Percentiles rank a stretch among this genome's conserved stretches.
Evolutionary conservation across 176 grass and related monocot genomes (phyloP).

Genomic region (Zizania latifolia): DNA sequence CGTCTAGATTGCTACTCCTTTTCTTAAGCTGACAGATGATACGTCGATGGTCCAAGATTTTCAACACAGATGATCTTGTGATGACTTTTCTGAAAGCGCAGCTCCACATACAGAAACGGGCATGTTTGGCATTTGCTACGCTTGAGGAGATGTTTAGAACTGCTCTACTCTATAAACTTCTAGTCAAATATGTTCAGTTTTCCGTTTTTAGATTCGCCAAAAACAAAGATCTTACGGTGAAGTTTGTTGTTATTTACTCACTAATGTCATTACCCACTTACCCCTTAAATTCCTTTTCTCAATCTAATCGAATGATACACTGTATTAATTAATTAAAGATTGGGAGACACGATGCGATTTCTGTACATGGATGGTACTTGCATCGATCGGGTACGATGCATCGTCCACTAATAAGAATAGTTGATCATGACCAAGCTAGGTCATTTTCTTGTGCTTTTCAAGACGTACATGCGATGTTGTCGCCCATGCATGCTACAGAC

Average conservation of each 20-base stretch:
- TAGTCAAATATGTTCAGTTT: too few species aligned
- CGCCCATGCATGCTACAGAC: neutral
- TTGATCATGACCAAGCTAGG: neutral
- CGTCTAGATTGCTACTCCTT: neutral
- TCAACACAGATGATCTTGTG: neutral
- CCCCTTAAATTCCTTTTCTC: too few species aligned
- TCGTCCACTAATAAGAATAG: too few species aligned
- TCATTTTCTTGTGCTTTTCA: slow-evolving; percentile 13
- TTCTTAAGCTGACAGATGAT: neutral
- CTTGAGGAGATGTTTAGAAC: too few species aligned
- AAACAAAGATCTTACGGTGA: too few species aligned
- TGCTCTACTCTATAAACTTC: too few species aligned
- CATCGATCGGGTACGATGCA: neutral
- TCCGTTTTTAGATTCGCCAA: too few species aligned
- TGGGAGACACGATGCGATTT: neutral
- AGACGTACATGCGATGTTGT: neutral
- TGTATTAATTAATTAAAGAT: too few species aligned
- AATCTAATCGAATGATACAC: too few species aligned
- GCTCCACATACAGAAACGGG: neutral
- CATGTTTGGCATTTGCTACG: too few species aligned
- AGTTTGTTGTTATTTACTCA: too few species aligned
- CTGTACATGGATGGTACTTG: neutral
- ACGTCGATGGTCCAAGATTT: neutral
- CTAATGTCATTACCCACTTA: too few species aligned
- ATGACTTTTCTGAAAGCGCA: neutral